Evolutionary conservation across 805 yeast species (phyloP).

Genomic region (Huiozyma naganishii): DNA sequence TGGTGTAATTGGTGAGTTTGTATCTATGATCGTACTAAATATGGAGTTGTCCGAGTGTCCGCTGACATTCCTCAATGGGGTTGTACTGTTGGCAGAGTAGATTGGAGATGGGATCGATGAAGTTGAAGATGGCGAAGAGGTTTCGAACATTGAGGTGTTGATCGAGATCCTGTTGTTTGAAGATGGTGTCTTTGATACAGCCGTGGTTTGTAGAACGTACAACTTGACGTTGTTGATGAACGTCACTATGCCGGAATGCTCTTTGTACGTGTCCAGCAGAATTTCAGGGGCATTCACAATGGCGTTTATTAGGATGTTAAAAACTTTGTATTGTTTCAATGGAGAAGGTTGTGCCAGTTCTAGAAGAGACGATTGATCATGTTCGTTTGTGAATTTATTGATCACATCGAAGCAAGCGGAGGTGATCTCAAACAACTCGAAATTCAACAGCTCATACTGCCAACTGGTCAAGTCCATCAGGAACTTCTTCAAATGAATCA

Average conservation of each 20-base stretch:
- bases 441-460: slow-evolving; percentile 32
- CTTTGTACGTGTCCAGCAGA: slow-evolving; percentile 17
- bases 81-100: slow-evolving; percentile 19
- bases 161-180: neutral
- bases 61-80: slow-evolving; percentile 26
- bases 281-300: slow-evolving; percentile 17
- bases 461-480: slow-evolving; percentile 39
- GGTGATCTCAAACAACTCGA: slow-evolving; percentile 24
- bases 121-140: slow-evolving; percentile 1
- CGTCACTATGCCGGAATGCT: slow-evolving; percentile 13
- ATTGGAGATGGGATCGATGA: slow-evolving; percentile 23
- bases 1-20: slow-evolving; percentile 27
- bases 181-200: neutral
- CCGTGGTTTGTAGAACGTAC: neutral
- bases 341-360: slow-evolving; percentile 15
- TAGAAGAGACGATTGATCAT: slow-evolving; percentile 23
- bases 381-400: slow-evolving; percentile 21
- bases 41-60: slow-evolving; percentile 25
- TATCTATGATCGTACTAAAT: slow-evolving; percentile 17
- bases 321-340: slow-evolving; percentile 14
- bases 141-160: neutral
- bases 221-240: slow-evolving; percentile 16
- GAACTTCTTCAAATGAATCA: slow-evolving; percentile 40
- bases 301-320: slow-evolving; percentile 18
- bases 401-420: slow-evolving; percentile 23